Percentiles rank a stretch among this genome's conserved stretches.
Conservation (phyloP, 1,284 basidiomycete genomes). For the Bondarzewia mesenterica region DNA sequence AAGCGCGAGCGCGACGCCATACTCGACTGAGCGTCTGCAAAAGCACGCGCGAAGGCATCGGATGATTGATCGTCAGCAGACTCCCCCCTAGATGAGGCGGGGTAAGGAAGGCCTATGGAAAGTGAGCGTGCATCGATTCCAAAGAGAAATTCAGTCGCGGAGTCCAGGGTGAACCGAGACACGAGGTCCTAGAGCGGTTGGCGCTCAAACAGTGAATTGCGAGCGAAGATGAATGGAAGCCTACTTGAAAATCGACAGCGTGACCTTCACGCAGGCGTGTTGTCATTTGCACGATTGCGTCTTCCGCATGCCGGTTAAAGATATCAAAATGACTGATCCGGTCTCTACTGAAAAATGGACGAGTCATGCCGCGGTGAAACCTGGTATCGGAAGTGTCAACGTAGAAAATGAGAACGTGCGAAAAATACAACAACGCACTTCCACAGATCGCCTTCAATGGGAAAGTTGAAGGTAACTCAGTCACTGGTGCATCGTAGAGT, state of each 20-base stretch:
- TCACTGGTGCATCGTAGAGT: too few species aligned
- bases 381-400: too few species aligned
- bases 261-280: constrained; percentile 11
- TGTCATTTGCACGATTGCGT: constrained; percentile 15
- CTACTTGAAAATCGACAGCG: constrained; percentile 18
- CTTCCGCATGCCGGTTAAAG: constrained; percentile 14
- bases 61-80: constrained; percentile 21
- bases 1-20: constrained; percentile 21
- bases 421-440: constrained; percentile 11
- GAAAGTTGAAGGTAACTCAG: not conserved
- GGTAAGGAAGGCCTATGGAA: not conserved
- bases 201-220: not conserved
- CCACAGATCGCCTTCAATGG: constrained; percentile 20
- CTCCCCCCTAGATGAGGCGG: not conserved
- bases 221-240: not conserved
- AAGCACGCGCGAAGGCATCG: constrained; percentile 25
- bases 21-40: not conserved
- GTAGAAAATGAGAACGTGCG: not conserved
- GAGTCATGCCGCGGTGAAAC: constrained; percentile 23
- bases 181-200: not conserved
- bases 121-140: not conserved
- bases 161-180: not conserved
- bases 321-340: constrained; percentile 17
- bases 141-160: constrained; percentile 1
- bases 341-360: constrained; percentile 19